These are phyloP conservation scores for Clonostachys chloroleuca DNA, from an alignment of 2,329 filamentous ascomycete genomes.

Conservation along the genomic window DNA sequence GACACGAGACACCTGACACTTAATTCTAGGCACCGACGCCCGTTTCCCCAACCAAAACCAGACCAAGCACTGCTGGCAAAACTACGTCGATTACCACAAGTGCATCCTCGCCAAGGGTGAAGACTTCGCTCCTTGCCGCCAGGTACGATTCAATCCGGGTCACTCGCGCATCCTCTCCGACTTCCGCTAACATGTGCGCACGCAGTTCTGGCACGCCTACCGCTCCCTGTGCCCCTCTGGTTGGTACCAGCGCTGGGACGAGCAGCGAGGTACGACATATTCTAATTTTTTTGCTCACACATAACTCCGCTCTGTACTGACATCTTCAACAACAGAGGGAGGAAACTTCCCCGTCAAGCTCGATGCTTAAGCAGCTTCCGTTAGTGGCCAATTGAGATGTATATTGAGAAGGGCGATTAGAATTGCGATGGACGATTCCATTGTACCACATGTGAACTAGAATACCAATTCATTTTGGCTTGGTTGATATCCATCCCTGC, in stretches of 20 bases:
- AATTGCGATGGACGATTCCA: slow-evolving; percentile 11
- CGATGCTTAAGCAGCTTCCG: slow-evolving; percentile 41
- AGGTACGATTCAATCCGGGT: slow-evolving; percentile 55
- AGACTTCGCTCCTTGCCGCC: slow-evolving; percentile 94
- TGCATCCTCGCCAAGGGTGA: slow-evolving; percentile 98
- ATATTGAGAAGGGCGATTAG: too few relatives aligned
- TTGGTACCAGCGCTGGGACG: slow-evolving; percentile 95
- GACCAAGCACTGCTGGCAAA: slow-evolving; percentile 99
- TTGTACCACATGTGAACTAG: slow-evolving; percentile 27
- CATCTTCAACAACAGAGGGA: slow-evolving; percentile 40
- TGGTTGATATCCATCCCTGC: too few relatives aligned
- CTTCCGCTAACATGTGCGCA: too few relatives aligned
- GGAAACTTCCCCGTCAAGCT: slow-evolving; percentile 66
- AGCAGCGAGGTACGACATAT: slow-evolving; percentile 75
- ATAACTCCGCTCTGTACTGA: too few relatives aligned
- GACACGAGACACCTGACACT: slow-evolving; percentile 1
- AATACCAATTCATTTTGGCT: slow-evolving; percentile 15
- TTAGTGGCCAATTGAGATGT: slow-evolving; percentile 2
- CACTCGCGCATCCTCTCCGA: neutral
- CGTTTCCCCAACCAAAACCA: slow-evolving; percentile 99
- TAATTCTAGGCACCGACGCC: slow-evolving; percentile 81
- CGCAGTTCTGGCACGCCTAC: slow-evolving; percentile 92
- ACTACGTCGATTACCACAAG: slow-evolving; percentile 99
- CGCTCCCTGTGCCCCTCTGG: slow-evolving; percentile 93
- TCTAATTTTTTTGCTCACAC: slow-evolving; percentile 8